Conservation (phyloP, 257 asterid genomes). For the Solanum bulbocastanum region DNA sequence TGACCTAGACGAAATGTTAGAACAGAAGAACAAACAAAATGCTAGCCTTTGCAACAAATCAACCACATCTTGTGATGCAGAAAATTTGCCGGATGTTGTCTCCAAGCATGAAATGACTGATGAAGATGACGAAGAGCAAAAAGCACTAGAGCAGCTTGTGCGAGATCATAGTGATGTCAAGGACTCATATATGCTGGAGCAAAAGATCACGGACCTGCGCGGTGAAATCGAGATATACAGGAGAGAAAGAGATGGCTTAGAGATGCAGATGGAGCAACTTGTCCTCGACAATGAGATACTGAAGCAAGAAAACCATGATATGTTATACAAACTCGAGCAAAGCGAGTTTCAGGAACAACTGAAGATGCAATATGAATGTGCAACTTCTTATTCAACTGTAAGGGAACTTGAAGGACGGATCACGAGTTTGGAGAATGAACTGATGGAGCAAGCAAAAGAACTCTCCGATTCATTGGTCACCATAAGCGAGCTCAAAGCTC, state of each 20-base stretch:
- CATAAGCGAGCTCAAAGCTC: conserved; percentile 49
- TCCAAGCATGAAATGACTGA: conserved; percentile 10
- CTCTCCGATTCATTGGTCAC: conserved; percentile 29
- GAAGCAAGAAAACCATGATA: conserved; percentile 90
- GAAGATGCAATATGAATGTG: conserved; percentile 81
- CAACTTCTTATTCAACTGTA: conserved; percentile 32
- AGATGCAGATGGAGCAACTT: conserved; percentile 95
- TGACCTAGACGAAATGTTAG: conserved; percentile 87
- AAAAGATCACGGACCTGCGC: conserved; percentile 58
- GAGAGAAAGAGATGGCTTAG: conserved; percentile 73
- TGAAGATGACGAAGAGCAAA: conserved; percentile 66
- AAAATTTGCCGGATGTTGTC: conserved; percentile 9
- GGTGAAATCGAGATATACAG: conserved; percentile 59
- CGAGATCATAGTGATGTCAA: conserved; percentile 57
- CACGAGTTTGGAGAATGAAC: conserved; percentile 22
- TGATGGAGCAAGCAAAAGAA: conserved; percentile 36
- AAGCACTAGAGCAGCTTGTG: conserved; percentile 68
- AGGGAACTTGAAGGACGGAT: background rate
- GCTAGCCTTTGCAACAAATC: conserved; percentile 11
- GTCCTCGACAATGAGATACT: conserved; percentile 88
- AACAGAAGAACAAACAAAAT: conserved; percentile 50
- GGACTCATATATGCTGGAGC: conserved; percentile 59
- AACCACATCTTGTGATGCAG: background rate
- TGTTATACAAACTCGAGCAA: conserved; percentile 71
- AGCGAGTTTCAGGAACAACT: conserved; percentile 79